Conservation (phyloP, 2,329 filamentous ascomycete species). For the Aureobasidium melanogenum region DNA sequence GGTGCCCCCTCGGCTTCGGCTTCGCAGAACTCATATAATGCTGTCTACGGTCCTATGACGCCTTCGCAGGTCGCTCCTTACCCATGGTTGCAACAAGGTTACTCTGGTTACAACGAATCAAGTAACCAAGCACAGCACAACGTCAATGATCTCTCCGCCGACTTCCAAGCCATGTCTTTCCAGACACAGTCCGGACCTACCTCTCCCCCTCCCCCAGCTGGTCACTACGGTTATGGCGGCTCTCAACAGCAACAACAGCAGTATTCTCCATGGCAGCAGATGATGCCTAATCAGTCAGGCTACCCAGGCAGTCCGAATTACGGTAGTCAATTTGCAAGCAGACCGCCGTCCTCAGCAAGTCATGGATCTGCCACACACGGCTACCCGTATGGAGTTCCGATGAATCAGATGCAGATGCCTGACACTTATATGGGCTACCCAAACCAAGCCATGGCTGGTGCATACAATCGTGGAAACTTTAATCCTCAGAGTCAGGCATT, state of each 20-base stretch:
- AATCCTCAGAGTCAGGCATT: conserved; percentile 94
- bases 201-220: conserved; percentile 4
- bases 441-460: conserved; percentile 77
- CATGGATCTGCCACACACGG: conserved; percentile 19
- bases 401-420: conserved; percentile 8
- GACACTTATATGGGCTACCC: conserved; percentile 38
- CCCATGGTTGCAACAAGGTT: conserved; percentile 12
- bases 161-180: conserved; percentile 40
- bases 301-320: not conserved
- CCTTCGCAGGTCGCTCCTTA: not conserved
- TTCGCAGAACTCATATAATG: conserved; percentile 5
- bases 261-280: conserved; percentile 18
- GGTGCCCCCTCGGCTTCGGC: not conserved
- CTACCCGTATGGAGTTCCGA: conserved; percentile 58
- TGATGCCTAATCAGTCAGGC: conserved; percentile 18
- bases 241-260: conserved; percentile 23
- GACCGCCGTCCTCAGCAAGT: conserved; percentile 3
- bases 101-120: conserved; percentile 1
- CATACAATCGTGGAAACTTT: conserved; percentile 76
- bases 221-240: not conserved
- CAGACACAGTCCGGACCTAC: conserved; percentile 21
- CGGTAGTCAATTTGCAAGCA: not conserved
- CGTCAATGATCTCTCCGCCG: conserved; percentile 35
- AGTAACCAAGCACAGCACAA: conserved; percentile 20
- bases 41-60: conserved; percentile 2